phyloP scores from a whole-genome alignment of 495 filamentous ascomycete genomes.

The Trichoderma asperelloides region DNA sequence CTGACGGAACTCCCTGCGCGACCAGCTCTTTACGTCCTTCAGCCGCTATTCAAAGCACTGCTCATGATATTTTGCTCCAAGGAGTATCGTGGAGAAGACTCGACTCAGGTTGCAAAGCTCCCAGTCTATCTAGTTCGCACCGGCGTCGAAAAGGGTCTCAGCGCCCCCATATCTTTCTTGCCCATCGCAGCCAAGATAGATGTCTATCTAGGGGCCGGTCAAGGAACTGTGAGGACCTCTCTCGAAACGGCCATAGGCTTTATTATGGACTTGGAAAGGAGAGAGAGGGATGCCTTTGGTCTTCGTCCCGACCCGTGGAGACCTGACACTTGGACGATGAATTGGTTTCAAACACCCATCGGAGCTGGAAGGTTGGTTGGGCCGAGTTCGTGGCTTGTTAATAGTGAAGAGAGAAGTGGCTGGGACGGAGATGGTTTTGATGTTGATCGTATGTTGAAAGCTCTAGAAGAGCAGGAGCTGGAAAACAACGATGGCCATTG shows the following conservation, averaged over 20 bases:
- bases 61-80: neutral
- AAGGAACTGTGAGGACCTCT: neutral
- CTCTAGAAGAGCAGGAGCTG: no score
- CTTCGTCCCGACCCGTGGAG: slow-evolving; percentile 4
- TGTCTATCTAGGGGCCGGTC: neutral
- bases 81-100: slow-evolving; percentile 8
- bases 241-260: slow-evolving; percentile 10
- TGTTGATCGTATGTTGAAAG: no score
- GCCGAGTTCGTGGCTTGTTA: neutral
- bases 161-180: slow-evolving; percentile 21
- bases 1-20: neutral
- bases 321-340: neutral
- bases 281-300: slow-evolving; percentile 10
- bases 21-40: neutral
- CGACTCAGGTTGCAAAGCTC: slow-evolving; percentile 1
- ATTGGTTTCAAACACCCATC: neutral
- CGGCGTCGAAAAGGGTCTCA: slow-evolving; percentile 16
- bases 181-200: slow-evolving; percentile 7
- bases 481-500: no score
- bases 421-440: no score
- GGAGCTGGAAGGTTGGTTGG: neutral
- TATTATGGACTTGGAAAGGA: slow-evolving; percentile 8
- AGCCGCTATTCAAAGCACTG: slow-evolving; percentile 7
- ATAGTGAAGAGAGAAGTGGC: no score
- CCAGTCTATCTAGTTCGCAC: slow-evolving; percentile 17